Evolutionary conservation across 2,329 filamentous ascomycete species (phyloP), one percentile per base, ranked within the genome.

Genomic region (Fulvia fulva): DNA sequence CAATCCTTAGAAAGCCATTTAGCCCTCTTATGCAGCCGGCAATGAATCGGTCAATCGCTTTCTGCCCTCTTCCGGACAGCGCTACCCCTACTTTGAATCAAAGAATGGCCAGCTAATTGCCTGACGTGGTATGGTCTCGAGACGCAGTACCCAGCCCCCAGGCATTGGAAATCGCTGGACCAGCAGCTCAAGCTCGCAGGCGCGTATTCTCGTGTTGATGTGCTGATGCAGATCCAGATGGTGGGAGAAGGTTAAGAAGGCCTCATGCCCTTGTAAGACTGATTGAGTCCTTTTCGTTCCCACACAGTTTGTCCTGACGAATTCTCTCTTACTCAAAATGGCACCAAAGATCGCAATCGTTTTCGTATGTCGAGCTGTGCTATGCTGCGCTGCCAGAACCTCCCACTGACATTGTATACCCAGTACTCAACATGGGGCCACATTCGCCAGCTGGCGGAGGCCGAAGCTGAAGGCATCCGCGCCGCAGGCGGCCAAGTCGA

Each of bases 271-370:
- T 23, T 5, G n/a, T 25, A 34, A 11, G 19, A 16, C 30, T 43
- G 5, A 0, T 22, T 49, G 12, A 16, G 3, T 34, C 16, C 16
- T 45, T 25, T n/a, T 47, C 37, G 8, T 12, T 25, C 41, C 22
- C 50, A 51, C 47, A 14, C 22, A 9, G 11, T 28, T 37, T 23
- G 30, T 26, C 52, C 49, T 52, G 43, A n/a, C 44, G 50, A 30
- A 6, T 19, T 25, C 30, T 46, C 54, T 23, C 43, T 51, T 22
- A 28, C 46, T 32, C 51, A 52, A 59, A 71, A 95, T 96, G 91
- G 90, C 89, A 79, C 89, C 90, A 76, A 95, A 90, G 81, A 84
- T 96, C 73, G 91, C 91, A 69, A 94, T 96, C 78, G 85, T 96
- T 75, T 95, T 86, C 76, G 89, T 92, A 82, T 68, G 88, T 84